Base-by-base conservation (phyloP, 768 basidiomycete species). In the Lentinula sp. region DNA sequence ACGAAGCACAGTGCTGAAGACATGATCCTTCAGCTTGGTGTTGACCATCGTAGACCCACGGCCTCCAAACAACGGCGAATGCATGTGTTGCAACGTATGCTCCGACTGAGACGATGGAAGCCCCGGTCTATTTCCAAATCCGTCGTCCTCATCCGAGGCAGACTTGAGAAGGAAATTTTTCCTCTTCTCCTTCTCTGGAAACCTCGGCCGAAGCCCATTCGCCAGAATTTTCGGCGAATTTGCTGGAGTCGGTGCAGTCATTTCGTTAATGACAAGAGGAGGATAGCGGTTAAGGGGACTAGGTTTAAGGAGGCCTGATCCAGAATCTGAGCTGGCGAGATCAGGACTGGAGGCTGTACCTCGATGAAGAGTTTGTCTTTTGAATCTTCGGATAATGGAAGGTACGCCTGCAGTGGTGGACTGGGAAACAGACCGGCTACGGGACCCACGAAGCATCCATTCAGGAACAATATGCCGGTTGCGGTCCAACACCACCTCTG, bases 381-480 rank as follows among this genome's bases (percentile, higher is more conserved):
- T 75, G 31, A 81, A 68, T 37, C 72, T 78, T 16, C 74, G 74
- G 60, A 75, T 64, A 39, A 69, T 66, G 46, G 76, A 63, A 46
- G 63, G 45, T 16, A 68, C 59, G 57, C 57, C 72, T 66, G 70
- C 62, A 61, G 76, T 73, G 1, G 76, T 81, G 16, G 84, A 82
- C 52, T 80, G 73, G 3, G 83, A 81, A 35, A 76, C 67, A 15
- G 84, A 82, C 31, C 80, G 78, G 68, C 78, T 77, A 51, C 83
- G 74, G 23, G 53, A 54, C 11, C 53, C 39, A 40, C 53, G 53
- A 18, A 97, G 78, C 75, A 98, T 77, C 91, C 94, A 97, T 64
- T 94, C 86, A 4, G 97, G 96, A 52, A 99, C 87, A 62, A 99
- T 97, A 73, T 99, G 97, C n/a, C 90, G 83, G 71, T 99, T 84